phyloP scores from a whole-genome alignment of 176 grass and related monocot species.

The Eragrostis nindensis region DNA sequence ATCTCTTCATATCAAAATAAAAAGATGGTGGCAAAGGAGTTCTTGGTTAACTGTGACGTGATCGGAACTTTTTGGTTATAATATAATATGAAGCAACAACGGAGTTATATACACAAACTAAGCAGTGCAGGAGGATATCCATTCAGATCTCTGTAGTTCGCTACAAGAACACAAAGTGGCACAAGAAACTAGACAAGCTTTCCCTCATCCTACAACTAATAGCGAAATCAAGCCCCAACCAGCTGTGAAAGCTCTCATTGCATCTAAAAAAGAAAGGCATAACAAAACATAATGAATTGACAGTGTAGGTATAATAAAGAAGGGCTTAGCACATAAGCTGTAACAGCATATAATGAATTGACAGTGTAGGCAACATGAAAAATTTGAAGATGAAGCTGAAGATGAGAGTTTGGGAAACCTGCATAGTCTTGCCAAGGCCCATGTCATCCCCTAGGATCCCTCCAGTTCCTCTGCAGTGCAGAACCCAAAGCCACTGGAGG shows the following conservation, averaged over 20 bases:
- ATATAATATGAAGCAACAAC: neutral
- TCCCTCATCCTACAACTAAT: neutral
- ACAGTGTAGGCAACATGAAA: neutral
- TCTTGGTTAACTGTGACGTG: neutral
- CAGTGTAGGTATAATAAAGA: neutral
- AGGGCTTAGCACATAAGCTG: neutral
- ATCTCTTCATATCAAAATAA: neutral
- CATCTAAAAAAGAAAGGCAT: neutral
- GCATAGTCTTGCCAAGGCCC: constrained; percentile 97
- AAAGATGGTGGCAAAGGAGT: neutral
- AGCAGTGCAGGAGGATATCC: neutral
- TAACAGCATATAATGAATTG: neutral
- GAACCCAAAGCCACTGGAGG: constrained; percentile 78
- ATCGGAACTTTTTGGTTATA: neutral
- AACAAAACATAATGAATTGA: neutral
- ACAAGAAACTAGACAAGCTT: constrained; percentile 1
- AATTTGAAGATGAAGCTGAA: neutral
- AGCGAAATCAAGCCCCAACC: neutral
- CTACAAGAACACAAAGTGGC: neutral
- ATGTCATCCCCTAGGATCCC: constrained; percentile 97
- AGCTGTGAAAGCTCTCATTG: neutral
- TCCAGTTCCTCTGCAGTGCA: constrained; percentile 69
- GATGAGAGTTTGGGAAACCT: constrained; percentile 40
- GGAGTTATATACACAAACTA: neutral
- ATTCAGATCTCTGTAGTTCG: neutral